Conservation (phyloP, 1,284 basidiomycete species). For the Rhizoctonia solani region DNA sequence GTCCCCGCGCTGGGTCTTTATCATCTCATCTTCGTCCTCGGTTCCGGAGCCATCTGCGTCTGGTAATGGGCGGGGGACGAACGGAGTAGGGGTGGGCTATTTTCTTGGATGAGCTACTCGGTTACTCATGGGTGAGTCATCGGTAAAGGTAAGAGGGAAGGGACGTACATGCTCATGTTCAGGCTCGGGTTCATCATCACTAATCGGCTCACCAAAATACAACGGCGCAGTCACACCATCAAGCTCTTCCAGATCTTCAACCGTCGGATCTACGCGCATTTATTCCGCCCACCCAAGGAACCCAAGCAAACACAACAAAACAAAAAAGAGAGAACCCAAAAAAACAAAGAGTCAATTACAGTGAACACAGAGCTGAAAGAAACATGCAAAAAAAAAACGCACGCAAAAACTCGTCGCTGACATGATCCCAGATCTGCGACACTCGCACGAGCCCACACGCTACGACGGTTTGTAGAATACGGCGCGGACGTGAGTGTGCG, state of each 20-base stretch:
- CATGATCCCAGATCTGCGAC: slow-evolving; percentile 2
- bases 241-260: slow-evolving; percentile 4
- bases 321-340: too few species aligned
- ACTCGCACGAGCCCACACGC: slow-evolving; percentile 2
- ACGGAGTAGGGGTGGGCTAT: not conserved
- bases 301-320: too few species aligned
- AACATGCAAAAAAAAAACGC: slow-evolving; percentile 5
- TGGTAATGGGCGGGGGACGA: slow-evolving; percentile 13
- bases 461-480: slow-evolving; percentile 11
- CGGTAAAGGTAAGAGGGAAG: too few species aligned
- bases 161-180: too few species aligned
- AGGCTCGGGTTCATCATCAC: slow-evolving; percentile 3
- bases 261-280: slow-evolving; percentile 11
- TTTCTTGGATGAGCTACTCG: too few species aligned
- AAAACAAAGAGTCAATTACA: not conserved
- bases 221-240: not conserved
- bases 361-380: too few species aligned
- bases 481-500: slow-evolving; percentile 15
- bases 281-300: too few species aligned
- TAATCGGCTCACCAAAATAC: slow-evolving; percentile 4
- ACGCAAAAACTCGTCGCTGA: slow-evolving; percentile 5
- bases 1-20: too few species aligned
- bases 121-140: too few species aligned
- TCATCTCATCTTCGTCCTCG: slow-evolving; percentile 18
- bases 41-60: not conserved